Base-by-base conservation (phyloP, 1,139 yeast genomes). In the Keqinozyma sinolaborantium region DNA sequence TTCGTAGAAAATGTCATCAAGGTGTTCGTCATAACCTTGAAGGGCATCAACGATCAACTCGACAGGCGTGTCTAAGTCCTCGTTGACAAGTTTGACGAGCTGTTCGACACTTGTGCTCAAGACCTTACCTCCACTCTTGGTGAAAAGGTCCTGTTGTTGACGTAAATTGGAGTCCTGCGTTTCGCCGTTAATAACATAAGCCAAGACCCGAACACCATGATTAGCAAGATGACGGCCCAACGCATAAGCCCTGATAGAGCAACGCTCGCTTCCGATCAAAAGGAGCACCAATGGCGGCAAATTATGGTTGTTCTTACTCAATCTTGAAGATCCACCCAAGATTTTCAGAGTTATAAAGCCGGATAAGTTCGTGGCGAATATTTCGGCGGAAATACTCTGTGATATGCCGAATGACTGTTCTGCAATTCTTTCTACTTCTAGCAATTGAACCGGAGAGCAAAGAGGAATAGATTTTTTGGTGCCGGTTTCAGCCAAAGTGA, bases 11-110 rank as follows among this genome's bases (percentile, higher is more conserved):
- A 67, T 52, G 40, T 69, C 74, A 30, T 70, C 77, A 32, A 86
- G 57, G 38, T 78, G 84, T 28, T 78, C 77, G 47, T 85, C 95
- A 43, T 78, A 84, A 2, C 95, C 95, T 54, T 85, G 92, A 43
- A 87, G 64, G 0, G 88, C 94, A 53, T 87, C 97, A 20, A 87
- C 51, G 10, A 87, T 73, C 34, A 87, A 63, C 50, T 86, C 95
- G 12, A 83, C 77, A 0, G 95, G 95, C 1, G 87, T 76, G 30
- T 82, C 83, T 29, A 79, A 60, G 38, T 72, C 73, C 31, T 64
- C 50, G 32, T 57, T 51, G 19, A 67, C 39, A 19, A 62, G 56
- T 23, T 58, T 54, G 15, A 61, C 35, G 19, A 68, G 51, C 12
- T 52, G 58, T 3, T 45, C 30, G 11, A 64, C 58, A 61, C 75